Percentiles rank a stretch among this genome's conserved stretches.
Evolutionary conservation across 2,329 filamentous ascomycete genomes (phyloP).

Genomic region (Epichloe scottii): DNA sequence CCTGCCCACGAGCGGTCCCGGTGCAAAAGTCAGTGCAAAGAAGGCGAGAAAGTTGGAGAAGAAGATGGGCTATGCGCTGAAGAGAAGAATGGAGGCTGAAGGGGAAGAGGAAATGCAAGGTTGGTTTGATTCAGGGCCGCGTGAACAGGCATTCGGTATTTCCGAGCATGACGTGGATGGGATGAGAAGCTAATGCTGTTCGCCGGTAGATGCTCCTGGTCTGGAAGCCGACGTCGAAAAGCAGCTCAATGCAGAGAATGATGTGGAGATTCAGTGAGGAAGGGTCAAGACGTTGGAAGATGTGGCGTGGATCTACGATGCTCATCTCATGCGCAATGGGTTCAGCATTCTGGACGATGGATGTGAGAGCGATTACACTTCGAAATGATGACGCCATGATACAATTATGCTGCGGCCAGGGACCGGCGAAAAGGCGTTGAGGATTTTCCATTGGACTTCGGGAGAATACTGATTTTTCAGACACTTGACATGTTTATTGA

Average conservation of each 20-base stretch:
- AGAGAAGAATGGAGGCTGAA: slow-evolving; percentile 37
- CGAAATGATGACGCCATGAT: neutral
- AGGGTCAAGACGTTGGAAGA: neutral
- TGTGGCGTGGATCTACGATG: neutral
- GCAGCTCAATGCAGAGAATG: slow-evolving; percentile 9
- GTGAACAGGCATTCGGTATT: neutral
- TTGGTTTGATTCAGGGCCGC: slow-evolving; percentile 11
- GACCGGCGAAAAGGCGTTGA: neutral
- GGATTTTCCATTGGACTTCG: neutral
- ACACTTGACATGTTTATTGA: too few relatives aligned
- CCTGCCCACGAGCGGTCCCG: slow-evolving; percentile 42
- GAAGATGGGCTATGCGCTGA: slow-evolving; percentile 37
- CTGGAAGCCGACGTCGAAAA: slow-evolving; percentile 3
- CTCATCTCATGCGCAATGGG: too few relatives aligned
- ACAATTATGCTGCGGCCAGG: neutral
- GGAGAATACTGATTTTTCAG: too few relatives aligned
- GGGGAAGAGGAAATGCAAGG: slow-evolving; percentile 39
- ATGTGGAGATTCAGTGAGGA: slow-evolving; percentile 12
- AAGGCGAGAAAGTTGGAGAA: slow-evolving; percentile 43
- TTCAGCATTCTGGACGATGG: neutral
- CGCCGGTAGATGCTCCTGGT: slow-evolving; percentile 10
- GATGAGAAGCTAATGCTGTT: neutral
- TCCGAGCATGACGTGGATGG: neutral
- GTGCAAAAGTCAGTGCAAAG: slow-evolving; percentile 39
- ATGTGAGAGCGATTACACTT: neutral